Base-by-base conservation (phyloP, 441 rosid genomes). In the Dalechampia spathulata region DNA sequence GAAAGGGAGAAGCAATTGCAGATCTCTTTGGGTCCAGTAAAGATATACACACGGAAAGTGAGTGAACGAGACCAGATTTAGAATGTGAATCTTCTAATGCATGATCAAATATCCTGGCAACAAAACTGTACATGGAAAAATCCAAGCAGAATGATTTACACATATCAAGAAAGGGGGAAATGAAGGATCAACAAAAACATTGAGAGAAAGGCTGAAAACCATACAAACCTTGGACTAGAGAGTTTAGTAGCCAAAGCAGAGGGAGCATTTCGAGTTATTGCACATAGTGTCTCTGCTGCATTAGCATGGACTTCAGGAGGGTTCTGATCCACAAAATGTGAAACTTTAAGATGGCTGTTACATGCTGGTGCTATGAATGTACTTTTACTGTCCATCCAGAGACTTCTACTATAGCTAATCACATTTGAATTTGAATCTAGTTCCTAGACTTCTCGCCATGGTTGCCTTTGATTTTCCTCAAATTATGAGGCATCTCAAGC, bases 11-110 rank as follows among this genome's bases (percentile, higher is more conserved):
- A 63, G 87, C 62, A 60, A 70, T 50, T 47, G 90, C 85, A 12
- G 92, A 79, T 78, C 95, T 80, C 77, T 77, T 88, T 42, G 99
- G 90, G 75, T 90, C 98, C 83, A 90, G 67, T 76, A 94, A 66
- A 43, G 98, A 90, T 61, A 94, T 94, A 66, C 99, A 94, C 44
- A 94, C 98, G 49, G 98, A 86, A 49, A 90, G 90, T 25, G 98
- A 80, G 68, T 94, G 75, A 43, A 94, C 96, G 60, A 86, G 96
- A 49, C 90, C 83, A 66, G 99, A 94, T 74, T 86, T 86, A 45
- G 96, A 90, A 66, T 73, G 72, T 48, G 99, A 86, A 79, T 84
- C 96, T 72, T 90, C 96, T 71, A 88, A 39, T 25, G 96, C 99
- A 72, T 88, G 98, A 62, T 73, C 73, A 71, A 94, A 84, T 63